Evolutionary conservation across 768 basidiomycete genomes (phyloP).

Genomic region (Daedalea quercina): DNA sequence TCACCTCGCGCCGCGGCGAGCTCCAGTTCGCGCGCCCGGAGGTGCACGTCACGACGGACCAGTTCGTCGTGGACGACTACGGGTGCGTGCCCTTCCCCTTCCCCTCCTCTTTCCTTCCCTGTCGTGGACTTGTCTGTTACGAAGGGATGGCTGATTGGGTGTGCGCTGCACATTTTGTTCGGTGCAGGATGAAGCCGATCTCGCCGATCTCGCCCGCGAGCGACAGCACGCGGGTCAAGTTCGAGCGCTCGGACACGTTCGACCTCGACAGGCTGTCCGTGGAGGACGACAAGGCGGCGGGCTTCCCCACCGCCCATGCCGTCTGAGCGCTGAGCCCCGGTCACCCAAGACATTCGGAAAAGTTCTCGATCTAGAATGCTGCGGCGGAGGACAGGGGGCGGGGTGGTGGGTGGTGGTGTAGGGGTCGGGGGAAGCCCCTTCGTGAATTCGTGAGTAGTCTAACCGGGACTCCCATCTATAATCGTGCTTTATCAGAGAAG

Average conservation of each 20-base stretch:
- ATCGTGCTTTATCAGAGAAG: too few species aligned
- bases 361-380: too few species aligned
- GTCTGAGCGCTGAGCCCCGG: not conserved
- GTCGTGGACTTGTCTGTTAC: not conserved
- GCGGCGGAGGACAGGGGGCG: too few species aligned
- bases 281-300: not conserved
- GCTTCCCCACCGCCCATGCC: not conserved
- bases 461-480: too few species aligned
- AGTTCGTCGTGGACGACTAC: conserved; percentile 54
- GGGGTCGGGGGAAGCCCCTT: too few species aligned
- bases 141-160: not conserved
- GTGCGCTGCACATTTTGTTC: not conserved
- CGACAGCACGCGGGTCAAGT: not conserved
- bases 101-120: too few species aligned
- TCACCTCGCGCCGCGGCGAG: conserved; percentile 2
- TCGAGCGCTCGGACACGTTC: not conserved
- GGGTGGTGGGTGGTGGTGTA: too few species aligned
- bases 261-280: not conserved
- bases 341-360: too few species aligned
- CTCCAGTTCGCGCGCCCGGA: conserved; percentile 26
- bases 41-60: conserved; percentile 55
- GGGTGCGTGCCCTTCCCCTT: too few species aligned
- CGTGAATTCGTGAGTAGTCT: too few species aligned
- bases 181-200: not conserved
- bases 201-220: not conserved